Evolutionary conservation across 768 basidiomycete genomes (phyloP), one percentile per base, ranked within the genome.

Genomic region (Cyclocybe aegerita): DNA sequence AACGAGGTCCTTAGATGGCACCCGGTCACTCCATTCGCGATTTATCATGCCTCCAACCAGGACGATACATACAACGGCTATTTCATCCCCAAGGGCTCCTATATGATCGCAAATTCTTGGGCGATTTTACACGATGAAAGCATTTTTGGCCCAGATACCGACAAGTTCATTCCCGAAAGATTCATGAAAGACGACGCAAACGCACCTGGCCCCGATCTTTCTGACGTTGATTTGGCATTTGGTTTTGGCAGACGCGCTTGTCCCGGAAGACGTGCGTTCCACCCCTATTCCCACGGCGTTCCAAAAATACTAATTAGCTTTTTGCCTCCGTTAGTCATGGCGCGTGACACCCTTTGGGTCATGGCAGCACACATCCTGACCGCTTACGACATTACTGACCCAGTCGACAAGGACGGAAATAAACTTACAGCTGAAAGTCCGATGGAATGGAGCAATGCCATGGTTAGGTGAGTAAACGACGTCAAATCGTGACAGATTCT

Each of bases 131-230:
- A 66, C 40, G 62, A 78, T 33, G 68, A 70, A 42, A 49, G 54
- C 7, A 62, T 61, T 32, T 76, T 69, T 55, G 53, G 53, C 11
- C 69, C 69, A 1, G 65, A 74, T 33, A 70, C 74, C 8, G 59
- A 66, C 39, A 51, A 30, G 1, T 75, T 76, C 56, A 65, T 63
- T 17, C 74, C 74, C 7, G 72, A 76, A 17, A 64, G 73, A n/a
- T 75, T 69, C 50, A 56, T 69, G 14, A 52, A 53, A 11, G 31
- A 45, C 10, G 58, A 69, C 49, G 50, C 62, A 55, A 64, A 41
- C 14, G 23, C 46, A 9, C 48, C 41, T 23, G 23, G 23, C 11
- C 36, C 40, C 2, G 50, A 50, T 17, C 40, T 52, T 17, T 48
- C 53, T 5, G 38, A 46, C 1, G 46, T 50, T n/a, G 48, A 48